Conservation (phyloP, 352 stramenopile species). For the Phytophthora gonapodyides region DNA sequence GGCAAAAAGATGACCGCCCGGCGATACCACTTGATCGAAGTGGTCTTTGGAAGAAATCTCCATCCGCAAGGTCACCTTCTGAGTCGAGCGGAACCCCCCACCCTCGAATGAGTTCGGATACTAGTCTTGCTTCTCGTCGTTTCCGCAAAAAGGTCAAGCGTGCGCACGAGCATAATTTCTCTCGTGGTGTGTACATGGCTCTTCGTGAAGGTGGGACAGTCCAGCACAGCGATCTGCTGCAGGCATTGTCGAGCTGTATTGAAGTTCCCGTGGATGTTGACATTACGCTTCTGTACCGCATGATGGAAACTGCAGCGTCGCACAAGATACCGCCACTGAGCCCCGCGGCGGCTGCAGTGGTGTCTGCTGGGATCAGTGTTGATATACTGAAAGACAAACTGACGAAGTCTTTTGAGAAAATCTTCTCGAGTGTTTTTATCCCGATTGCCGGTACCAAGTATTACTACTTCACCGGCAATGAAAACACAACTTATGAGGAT, state of each 20-base stretch:
- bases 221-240: conserved; percentile 85
- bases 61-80: conserved; percentile 19
- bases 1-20: conserved; percentile 27
- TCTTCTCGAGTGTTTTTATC: conserved; percentile 62
- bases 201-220: conserved; percentile 74
- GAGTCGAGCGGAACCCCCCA: conserved; percentile 9
- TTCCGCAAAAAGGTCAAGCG: conserved; percentile 87
- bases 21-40: conserved; percentile 31
- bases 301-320: conserved; percentile 60
- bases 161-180: conserved; percentile 90
- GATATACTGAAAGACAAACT: conserved; percentile 66
- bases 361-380: conserved; percentile 46
- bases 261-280: conserved; percentile 87
- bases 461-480: conserved; percentile 81
- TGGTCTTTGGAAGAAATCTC: conserved; percentile 28
- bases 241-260: conserved; percentile 85
- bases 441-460: conserved; percentile 80
- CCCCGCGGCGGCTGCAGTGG: conserved; percentile 38
- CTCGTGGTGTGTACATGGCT: conserved; percentile 83
- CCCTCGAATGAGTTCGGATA: conserved; percentile 27
- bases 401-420: conserved; percentile 74
- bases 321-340: conserved; percentile 35
- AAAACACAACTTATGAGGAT: conserved; percentile 63
- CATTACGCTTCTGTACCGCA: conserved; percentile 86
- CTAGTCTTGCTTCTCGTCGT: conserved; percentile 44